phyloP scores from a whole-genome alignment of 805 yeast genomes.

The Hanseniaspora pseudoguilliermondii region DNA sequence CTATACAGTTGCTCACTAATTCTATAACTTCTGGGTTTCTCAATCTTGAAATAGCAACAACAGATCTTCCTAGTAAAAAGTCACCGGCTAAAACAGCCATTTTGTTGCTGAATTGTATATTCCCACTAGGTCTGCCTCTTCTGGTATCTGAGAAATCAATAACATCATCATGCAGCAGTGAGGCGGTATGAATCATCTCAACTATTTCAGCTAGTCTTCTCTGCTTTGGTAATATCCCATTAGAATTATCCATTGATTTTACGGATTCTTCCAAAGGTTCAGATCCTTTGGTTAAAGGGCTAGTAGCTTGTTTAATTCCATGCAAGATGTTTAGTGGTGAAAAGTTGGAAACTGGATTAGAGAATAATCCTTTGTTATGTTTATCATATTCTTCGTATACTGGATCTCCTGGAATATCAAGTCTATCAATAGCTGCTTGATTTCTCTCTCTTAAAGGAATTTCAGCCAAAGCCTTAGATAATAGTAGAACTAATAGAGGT shows the following conservation, averaged over 20 bases:
- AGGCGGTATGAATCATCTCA: constrained; percentile 96
- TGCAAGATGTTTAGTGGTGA: constrained; percentile 75
- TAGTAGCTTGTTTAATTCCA: constrained; percentile 76
- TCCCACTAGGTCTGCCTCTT: constrained; percentile 83
- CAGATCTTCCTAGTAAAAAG: constrained; percentile 86
- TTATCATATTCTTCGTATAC: constrained; percentile 40
- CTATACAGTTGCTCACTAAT: constrained; percentile 86
- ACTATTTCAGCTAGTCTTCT: constrained; percentile 92
- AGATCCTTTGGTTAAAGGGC: constrained; percentile 76
- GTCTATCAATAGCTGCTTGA: constrained; percentile 45
- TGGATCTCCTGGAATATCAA: constrained; percentile 56
- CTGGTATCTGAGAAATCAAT: constrained; percentile 81
- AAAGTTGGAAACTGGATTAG: constrained; percentile 37
- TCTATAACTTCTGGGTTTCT: constrained; percentile 97
- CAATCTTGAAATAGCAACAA: constrained; percentile 84
- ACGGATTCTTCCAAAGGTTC: constrained; percentile 39
- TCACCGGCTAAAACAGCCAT: constrained; percentile 98
- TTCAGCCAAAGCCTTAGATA: constrained; percentile 65
- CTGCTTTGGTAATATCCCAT: constrained; percentile 87
- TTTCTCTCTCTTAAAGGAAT: constrained; percentile 61
- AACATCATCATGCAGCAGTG: constrained; percentile 90
- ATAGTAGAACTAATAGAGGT: constrained; percentile 72
- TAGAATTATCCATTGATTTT: constrained; percentile 35
- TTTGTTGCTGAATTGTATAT: constrained; percentile 86
- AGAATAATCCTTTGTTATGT: constrained; percentile 33